These are phyloP conservation scores for Moniliella sp. DNA, from an alignment of 1,284 basidiomycete species.

Conservation along the genomic window DNA sequence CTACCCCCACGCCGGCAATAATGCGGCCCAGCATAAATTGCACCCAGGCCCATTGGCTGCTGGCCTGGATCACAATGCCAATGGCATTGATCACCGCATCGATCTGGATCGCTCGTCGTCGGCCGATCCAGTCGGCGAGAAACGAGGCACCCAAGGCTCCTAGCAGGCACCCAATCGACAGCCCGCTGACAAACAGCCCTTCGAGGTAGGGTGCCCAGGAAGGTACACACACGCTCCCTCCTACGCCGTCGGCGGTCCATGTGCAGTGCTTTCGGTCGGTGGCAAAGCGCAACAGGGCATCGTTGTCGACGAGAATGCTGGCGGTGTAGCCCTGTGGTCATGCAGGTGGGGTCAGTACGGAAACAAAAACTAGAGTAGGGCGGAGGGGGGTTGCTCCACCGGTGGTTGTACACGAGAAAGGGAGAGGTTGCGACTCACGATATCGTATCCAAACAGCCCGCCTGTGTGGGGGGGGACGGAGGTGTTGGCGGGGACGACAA, in stretches of 20 bases:
- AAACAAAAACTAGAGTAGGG: no score
- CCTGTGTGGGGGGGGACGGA: no score
- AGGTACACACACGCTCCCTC: conserved; percentile 35
- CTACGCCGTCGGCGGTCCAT: no score
- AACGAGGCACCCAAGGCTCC: conserved; percentile 28
- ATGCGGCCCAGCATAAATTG: conserved; percentile 45
- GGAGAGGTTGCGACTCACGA: no score
- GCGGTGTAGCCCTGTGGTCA: conserved; percentile 58
- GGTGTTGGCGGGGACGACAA: no score
- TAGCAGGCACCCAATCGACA: conserved; percentile 37
- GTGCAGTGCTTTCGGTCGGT: no score
- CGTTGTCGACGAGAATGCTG: conserved; percentile 52
- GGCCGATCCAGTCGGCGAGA: conserved; percentile 46
- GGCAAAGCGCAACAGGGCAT: conserved; percentile 49
- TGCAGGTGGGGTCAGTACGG: no score
- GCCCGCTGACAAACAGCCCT: conserved; percentile 48
- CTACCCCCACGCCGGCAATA: conserved; percentile 38
- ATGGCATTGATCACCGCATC: conserved; percentile 49
- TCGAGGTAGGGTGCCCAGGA: conserved; percentile 32
- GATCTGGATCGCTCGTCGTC: conserved; percentile 48
- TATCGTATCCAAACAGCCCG: no score
- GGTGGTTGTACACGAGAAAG: no score
- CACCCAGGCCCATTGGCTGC: conserved; percentile 26
- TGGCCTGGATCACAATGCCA: conserved; percentile 45
- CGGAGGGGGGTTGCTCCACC: no score